Conservation (phyloP, 805 yeast genomes). For the Ogataea naganishii region DNA sequence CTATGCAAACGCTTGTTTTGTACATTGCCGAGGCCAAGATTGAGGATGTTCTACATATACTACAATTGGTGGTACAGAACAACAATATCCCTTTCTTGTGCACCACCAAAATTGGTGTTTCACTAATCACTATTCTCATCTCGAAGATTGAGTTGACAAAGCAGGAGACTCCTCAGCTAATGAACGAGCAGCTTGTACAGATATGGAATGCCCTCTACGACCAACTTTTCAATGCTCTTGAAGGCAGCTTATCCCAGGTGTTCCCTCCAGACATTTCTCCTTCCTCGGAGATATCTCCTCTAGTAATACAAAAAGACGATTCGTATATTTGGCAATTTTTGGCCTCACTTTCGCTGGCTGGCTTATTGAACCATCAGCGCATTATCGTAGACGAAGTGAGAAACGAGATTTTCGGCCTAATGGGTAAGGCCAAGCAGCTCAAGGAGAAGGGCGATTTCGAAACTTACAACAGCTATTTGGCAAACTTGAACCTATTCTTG, state of each 20-base stretch:
- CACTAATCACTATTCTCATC: constrained; percentile 79
- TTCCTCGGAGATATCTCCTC: constrained; percentile 6
- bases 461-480: constrained; percentile 45
- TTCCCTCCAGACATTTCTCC: constrained; percentile 62
- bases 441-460: constrained; percentile 28
- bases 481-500: constrained; percentile 82
- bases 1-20: constrained; percentile 76
- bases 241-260: constrained; percentile 64
- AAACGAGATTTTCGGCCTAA: constrained; percentile 85
- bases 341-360: constrained; percentile 89
- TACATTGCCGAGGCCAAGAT: constrained; percentile 76
- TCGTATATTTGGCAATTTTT: constrained; percentile 94
- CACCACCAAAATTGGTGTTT: constrained; percentile 72
- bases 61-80: constrained; percentile 61
- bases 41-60: constrained; percentile 67
- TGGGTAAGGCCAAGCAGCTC: constrained; percentile 59
- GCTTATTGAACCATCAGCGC: constrained; percentile 85
- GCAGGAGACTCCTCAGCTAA: constrained; percentile 55
- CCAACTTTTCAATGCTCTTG: constrained; percentile 67
- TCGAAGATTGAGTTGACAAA: constrained; percentile 88
- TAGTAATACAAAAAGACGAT: constrained; percentile 39
- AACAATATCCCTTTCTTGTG: constrained; percentile 64
- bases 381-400: constrained; percentile 90
- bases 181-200: constrained; percentile 44
- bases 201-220: constrained; percentile 81